Conservation (phyloP, 176 grass and related monocot species). For the Bromus sterilis region DNA sequence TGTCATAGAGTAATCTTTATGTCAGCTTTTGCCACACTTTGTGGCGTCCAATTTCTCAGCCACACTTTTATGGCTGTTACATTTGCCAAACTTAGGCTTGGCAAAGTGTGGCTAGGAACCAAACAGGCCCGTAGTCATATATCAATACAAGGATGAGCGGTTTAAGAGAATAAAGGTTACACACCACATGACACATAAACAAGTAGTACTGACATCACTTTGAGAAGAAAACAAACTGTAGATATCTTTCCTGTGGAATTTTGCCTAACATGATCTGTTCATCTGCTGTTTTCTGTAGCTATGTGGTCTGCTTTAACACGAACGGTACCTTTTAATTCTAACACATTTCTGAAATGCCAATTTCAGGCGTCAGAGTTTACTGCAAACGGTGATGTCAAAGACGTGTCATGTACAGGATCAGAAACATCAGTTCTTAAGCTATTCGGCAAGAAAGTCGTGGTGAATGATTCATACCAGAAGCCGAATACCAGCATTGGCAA, state of each 20-base stretch:
- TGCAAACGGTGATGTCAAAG: conserved; percentile 8
- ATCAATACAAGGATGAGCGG: neutral
- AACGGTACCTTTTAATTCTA: neutral
- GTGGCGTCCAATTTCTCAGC: too few relatives aligned
- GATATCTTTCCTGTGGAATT: neutral
- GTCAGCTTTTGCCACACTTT: too few relatives aligned
- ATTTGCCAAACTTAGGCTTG: too few relatives aligned
- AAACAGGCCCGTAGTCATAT: too few relatives aligned
- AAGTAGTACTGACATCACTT: neutral
- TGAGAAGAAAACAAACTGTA: neutral
- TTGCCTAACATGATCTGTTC: neutral
- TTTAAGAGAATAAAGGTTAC: neutral
- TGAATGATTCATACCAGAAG: conserved; percentile 6
- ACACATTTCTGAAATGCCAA: neutral
- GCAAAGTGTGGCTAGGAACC: too few relatives aligned
- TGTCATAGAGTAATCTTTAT: too few relatives aligned
- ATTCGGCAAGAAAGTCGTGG: conserved; percentile 58
- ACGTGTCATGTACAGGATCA: conserved; percentile 24
- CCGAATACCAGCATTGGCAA: neutral
- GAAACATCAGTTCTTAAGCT: conserved; percentile 44
- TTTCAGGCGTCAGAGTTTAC: conserved; percentile 23
- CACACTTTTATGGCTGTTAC: too few relatives aligned
- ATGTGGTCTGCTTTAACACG: neutral
- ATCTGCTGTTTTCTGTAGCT: neutral
- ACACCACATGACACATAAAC: neutral